Evolutionary conservation across 1,284 basidiomycete genomes (phyloP), one percentile per base, ranked within the genome.

Genomic region (Irpex lacteus): DNA sequence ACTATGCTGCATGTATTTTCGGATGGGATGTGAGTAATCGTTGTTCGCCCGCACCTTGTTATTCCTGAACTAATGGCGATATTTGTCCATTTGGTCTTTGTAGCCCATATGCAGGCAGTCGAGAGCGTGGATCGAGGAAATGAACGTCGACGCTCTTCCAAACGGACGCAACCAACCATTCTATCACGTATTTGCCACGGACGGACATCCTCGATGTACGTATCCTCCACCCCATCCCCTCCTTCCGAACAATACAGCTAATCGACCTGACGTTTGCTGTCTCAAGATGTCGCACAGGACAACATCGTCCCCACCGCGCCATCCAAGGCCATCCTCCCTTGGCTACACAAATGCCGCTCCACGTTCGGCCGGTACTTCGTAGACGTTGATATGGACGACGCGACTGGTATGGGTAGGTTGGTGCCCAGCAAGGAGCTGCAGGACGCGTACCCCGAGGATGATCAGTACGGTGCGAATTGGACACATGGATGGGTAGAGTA

Each of bases 121-220:
- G 2, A 78, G 81, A 56, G 74, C 71, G 21, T 85, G 84, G 82
- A 82, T 82, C n/a, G 60, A 54, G 0, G 70, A 76, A 36, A 84
- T 84, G 81, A 69, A 73, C 19, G 76, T 85, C 0, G 76, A 80
- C 62, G 64, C 65, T 5, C 75, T 85, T 21, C 60, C 71, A 36
- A 70, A 76, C 8, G 82, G 83, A 5, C 73, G 78, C 34, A 65
- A 79, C 40, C 85, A 87, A 64, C 84, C 85, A 1, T 87, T 86
- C 67, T 87, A 87, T 67, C 71, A 77, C 21, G 70, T 80, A 59
- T 68, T 80, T 49, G 72, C 77, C 15, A 69, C 74, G 11, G 78
- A 76, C 52, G 82, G 81, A 5, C 72, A 76, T 1, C 69, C 75
- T 62, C 71, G 78, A 72, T 86, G 85, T 85, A 70, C 61, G 73